A percentile compares a stretch with the other conserved stretches of the same genome.
These are phyloP conservation scores for Agapanthus africanus DNA, from an alignment of 106 monocot species.

Conservation along the genomic window DNA sequence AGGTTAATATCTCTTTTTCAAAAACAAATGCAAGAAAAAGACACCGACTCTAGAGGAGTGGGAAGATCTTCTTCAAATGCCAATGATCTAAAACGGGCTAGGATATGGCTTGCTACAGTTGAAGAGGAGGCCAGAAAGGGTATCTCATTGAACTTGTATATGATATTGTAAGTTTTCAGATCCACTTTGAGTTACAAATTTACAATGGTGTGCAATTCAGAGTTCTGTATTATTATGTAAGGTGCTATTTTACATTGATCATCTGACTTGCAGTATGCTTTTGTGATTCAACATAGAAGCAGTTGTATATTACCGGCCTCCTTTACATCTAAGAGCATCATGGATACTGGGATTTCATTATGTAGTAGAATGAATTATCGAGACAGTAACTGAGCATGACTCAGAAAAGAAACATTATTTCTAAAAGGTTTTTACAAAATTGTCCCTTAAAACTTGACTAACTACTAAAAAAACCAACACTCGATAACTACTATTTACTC, in stretches of 20 bases:
- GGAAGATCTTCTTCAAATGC: conserved; percentile 18
- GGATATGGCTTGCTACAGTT: conserved; percentile 41
- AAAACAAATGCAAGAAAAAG: conserved; percentile 29
- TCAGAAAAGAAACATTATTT: too few relatives aligned
- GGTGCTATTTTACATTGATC: too few relatives aligned
- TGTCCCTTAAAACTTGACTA: too few relatives aligned
- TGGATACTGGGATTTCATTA: too few relatives aligned
- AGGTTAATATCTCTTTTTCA: conserved; percentile 63
- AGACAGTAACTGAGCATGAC: too few relatives aligned
- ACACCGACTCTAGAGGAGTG: conserved; percentile 13
- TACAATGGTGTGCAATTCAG: neutral
- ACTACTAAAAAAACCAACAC: too few relatives aligned
- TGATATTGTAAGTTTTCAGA: conserved; percentile 65
- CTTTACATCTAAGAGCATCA: too few relatives aligned
- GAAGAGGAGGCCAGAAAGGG: conserved; percentile 68
- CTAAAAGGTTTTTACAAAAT: too few relatives aligned
- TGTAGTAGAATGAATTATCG: too few relatives aligned
- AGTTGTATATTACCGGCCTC: neutral
- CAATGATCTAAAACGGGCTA: conserved; percentile 40
- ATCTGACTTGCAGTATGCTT: neutral
- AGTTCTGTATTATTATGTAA: neutral
- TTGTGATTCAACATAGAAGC: neutral
- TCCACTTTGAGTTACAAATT: neutral
- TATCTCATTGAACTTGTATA: conserved; percentile 65
- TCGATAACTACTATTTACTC: too few relatives aligned